A percentile compares a stretch with the other conserved stretches of the same genome.
Evolutionary conservation across 2,329 filamentous ascomycete genomes (phyloP).

Genomic region (Fusarium xylarioides): DNA sequence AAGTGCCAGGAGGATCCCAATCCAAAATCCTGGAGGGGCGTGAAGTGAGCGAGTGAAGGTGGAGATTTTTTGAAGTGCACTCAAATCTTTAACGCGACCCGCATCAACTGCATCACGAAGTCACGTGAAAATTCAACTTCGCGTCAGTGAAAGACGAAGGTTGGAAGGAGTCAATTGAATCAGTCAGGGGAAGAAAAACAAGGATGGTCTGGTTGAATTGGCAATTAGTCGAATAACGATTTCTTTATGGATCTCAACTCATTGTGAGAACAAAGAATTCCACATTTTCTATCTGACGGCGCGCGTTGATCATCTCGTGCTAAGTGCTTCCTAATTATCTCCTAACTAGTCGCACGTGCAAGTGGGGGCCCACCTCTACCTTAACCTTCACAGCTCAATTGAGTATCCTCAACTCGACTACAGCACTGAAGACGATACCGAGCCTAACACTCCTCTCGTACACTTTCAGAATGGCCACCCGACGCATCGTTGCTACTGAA

Average conservation of each 20-base stretch:
- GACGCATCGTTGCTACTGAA: slow-evolving; percentile 71
- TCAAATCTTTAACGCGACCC: slow-evolving; percentile 28
- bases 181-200: neutral
- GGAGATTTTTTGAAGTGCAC: slow-evolving; percentile 19
- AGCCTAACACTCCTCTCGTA: slow-evolving; percentile 7
- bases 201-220: neutral
- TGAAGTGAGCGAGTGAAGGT: slow-evolving; percentile 12
- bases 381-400: slow-evolving; percentile 5
- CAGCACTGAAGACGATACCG: slow-evolving; percentile 1
- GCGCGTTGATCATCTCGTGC: slow-evolving; percentile 5
- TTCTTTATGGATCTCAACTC: neutral
- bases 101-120: slow-evolving; percentile 35
- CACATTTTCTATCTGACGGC: neutral
- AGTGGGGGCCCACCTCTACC: slow-evolving; percentile 29
- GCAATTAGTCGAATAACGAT: no score
- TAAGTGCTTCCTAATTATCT: slow-evolving; percentile 19
- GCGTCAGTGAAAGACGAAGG: neutral
- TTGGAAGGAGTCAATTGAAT: neutral
- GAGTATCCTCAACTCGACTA: slow-evolving; percentile 17
- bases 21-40: slow-evolving; percentile 19
- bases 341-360: slow-evolving; percentile 35
- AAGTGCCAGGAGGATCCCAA: slow-evolving; percentile 8
- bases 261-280: slow-evolving; percentile 17
- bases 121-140: slow-evolving; percentile 32
- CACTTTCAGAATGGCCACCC: slow-evolving; percentile 69